Percentiles rank a stretch among this genome's conserved stretches.
These are phyloP conservation scores for Trichocomaceae sp. DNA, from an alignment of 2,329 filamentous ascomycete genomes.

Conservation along the genomic window DNA sequence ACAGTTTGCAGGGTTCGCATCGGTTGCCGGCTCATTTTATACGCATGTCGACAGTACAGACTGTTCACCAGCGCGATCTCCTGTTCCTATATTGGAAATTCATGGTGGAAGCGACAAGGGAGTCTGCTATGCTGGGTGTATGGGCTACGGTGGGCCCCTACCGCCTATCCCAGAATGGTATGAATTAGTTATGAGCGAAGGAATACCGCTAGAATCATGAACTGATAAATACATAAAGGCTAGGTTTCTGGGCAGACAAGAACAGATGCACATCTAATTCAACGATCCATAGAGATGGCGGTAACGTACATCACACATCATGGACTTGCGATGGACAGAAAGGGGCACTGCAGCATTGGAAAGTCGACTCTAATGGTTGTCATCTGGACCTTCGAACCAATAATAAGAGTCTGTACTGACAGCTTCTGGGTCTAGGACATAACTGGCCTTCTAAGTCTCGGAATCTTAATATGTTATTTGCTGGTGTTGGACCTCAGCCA, in stretches of 20 bases:
- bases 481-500: slow-evolving; percentile 36
- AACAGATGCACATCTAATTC: slow-evolving; percentile 33
- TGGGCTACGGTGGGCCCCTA: slow-evolving; percentile 38
- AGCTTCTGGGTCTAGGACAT: slow-evolving; percentile 26
- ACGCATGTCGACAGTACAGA: slow-evolving; percentile 29
- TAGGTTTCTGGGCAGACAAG: slow-evolving; percentile 36
- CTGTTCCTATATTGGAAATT: slow-evolving; percentile 45
- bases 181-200: slow-evolving; percentile 19
- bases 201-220: neutral
- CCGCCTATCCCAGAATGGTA: slow-evolving; percentile 43
- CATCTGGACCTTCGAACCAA: neutral
- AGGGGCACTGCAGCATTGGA: slow-evolving; percentile 41
- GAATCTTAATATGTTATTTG: slow-evolving; percentile 41
- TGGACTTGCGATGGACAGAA: slow-evolving; percentile 37
- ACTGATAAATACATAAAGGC: slow-evolving; percentile 4
- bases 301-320: slow-evolving; percentile 38
- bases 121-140: slow-evolving; percentile 42
- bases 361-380: slow-evolving; percentile 38
- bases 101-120: slow-evolving; percentile 46
- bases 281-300: slow-evolving; percentile 30
- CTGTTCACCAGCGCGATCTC: slow-evolving; percentile 32
- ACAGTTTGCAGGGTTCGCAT: slow-evolving; percentile 43
- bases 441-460: slow-evolving; percentile 43
- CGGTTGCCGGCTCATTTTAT: slow-evolving; percentile 44
- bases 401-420: neutral